Evolutionary conservation across 2,329 filamentous ascomycete genomes (phyloP).

Genomic region (Cylindrodendrum hubeiense): DNA sequence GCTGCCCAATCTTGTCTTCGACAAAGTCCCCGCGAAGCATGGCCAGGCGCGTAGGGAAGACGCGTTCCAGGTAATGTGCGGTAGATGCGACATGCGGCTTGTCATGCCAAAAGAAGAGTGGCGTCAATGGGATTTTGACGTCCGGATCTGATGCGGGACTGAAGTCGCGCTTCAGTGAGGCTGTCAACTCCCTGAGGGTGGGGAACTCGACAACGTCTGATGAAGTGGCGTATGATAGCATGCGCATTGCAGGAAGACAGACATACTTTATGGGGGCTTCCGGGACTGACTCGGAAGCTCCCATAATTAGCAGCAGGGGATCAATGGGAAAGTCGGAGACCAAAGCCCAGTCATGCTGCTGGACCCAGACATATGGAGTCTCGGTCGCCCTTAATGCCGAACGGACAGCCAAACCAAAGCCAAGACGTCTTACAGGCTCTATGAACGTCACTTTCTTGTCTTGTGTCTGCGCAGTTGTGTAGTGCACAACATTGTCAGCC

Average conservation of each 20-base stretch:
- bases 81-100: constrained; percentile 66
- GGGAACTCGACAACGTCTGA: constrained; percentile 59
- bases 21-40: constrained; percentile 67
- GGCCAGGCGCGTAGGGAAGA: constrained; percentile 64
- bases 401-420: constrained; percentile 66
- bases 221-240: constrained; percentile 63
- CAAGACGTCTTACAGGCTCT: constrained; percentile 61
- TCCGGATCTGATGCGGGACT: constrained; percentile 6
- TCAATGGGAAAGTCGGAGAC: constrained; percentile 58
- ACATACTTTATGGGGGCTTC: constrained; percentile 62
- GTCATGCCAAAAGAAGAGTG: constrained; percentile 71
- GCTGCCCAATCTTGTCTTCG: constrained; percentile 67
- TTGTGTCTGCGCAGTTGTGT: constrained; percentile 50
- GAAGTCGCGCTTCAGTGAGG: constrained; percentile 57
- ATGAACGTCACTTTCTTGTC: constrained; percentile 60
- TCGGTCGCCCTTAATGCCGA: constrained; percentile 59
- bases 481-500: constrained; percentile 51
- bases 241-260: constrained; percentile 64
- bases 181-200: constrained; percentile 55
- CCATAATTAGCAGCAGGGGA: constrained; percentile 61
- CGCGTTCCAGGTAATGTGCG: constrained; percentile 61
- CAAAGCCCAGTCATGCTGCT: constrained; percentile 69
- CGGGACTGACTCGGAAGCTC: constrained; percentile 43
- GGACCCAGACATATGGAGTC: constrained; percentile 68
- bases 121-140: constrained; percentile 59